Base-by-base conservation (phyloP, 345 rosid species). In the Citrus reticulata region DNA sequence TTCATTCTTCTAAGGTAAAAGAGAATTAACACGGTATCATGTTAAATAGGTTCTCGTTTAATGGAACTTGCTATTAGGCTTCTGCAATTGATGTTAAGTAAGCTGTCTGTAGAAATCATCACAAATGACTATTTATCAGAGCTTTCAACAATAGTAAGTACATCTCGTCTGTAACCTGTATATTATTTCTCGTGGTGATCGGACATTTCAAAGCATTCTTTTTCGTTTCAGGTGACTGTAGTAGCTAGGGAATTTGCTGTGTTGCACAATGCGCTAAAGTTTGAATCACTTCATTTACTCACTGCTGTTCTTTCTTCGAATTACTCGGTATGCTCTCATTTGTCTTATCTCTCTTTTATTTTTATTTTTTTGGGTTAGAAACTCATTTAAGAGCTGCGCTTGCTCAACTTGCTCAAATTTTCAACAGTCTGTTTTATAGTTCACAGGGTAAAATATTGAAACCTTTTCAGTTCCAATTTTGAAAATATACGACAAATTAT, bases 201-300 rank as follows among this genome's bases (percentile, higher is more conserved):
- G 13, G 22, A 54, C 24, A 67, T 42, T 80, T 70, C 34, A 70
- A 68, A 73, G 39, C 70, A 19, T 32, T 54, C 64, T 62, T 6
- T 70, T 67, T 72, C 42, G 46, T 34, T 64, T 67, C 81, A 95
- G 99, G 93, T 89, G 85, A 83, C 84, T 32, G 70, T 89, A 51
- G 70, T 89, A 69, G 84, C 87, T 19, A 87, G 95, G 77, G 95
- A 91, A 74, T 95, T 95, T 91, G 93, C 95, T 34, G 86, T 92
- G 25, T 84, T 91, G 81, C 98, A 93, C 84, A 90, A 85, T 86
- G 87, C 90, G 22, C 72, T 92, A 79, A 95, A 93, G 89, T 93
- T 95, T 75, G 96, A 92, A 80, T 92, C 90, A 46, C 95, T 95
- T 78, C 95, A 89, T 74, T 71, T 95, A n/a, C 90, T 95, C 49